Conservation (phyloP, 805 yeast species). For the Starmerella sp. region DNA sequence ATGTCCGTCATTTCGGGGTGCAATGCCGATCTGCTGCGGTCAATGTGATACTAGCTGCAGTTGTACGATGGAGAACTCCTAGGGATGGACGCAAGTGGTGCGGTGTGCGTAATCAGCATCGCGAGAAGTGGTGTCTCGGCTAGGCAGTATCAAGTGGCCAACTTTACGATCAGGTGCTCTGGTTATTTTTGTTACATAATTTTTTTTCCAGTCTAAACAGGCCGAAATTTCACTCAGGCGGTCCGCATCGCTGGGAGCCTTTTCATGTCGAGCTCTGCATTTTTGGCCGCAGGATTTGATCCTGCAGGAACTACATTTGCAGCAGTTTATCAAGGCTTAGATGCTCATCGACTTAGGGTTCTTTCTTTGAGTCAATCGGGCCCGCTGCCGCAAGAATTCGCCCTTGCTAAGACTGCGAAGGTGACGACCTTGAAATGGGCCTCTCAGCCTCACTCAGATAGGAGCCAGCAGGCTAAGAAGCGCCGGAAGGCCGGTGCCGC, state of each 20-base stretch:
- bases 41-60: too few relatives aligned
- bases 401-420: slow-evolving; percentile 41
- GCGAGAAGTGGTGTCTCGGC: not conserved
- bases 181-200: slow-evolving; percentile 4
- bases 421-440: slow-evolving; percentile 46
- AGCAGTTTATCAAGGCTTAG: slow-evolving; percentile 54
- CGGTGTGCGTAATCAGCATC: not conserved
- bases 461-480: slow-evolving; percentile 19
- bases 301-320: slow-evolving; percentile 52
- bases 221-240: slow-evolving; percentile 10
- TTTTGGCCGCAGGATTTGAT: slow-evolving; percentile 39
- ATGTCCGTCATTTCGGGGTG: slow-evolving; percentile 19
- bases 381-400: slow-evolving; percentile 36
- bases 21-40: not conserved
- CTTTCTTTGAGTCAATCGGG: slow-evolving; percentile 32
- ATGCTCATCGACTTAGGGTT: slow-evolving; percentile 57
- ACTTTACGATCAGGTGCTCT: not conserved
- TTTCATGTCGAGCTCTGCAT: slow-evolving; percentile 8
- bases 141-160: not conserved
- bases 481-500: slow-evolving; percentile 15
- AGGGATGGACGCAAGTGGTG: not conserved
- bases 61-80: not conserved
- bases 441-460: slow-evolving; percentile 2
- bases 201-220: slow-evolving; percentile 5
- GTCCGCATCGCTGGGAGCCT: not conserved